Conservation (phyloP, 1,284 basidiomycete genomes). For the Trametes sp. region DNA sequence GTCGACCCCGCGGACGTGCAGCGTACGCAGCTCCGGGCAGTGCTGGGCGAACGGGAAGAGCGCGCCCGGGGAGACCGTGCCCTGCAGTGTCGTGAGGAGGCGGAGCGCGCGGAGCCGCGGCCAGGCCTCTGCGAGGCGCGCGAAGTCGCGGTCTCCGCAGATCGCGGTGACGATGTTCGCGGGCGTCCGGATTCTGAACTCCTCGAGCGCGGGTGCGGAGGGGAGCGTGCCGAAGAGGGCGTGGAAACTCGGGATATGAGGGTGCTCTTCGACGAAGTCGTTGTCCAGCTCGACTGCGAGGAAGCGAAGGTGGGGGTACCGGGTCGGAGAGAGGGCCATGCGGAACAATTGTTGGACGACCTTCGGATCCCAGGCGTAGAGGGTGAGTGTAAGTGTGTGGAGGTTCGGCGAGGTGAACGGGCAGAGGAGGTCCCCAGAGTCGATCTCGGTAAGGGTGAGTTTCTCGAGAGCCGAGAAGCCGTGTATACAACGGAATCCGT, state of each 20-base stretch:
- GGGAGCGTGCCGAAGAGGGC: not conserved
- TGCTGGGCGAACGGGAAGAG: constrained; percentile 1
- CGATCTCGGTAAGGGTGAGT: not conserved
- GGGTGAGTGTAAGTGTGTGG: not conserved
- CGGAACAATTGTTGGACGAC: not conserved
- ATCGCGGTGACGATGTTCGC: not conserved
- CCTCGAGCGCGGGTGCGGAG: not conserved
- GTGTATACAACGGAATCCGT: not conserved
- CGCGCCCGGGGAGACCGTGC: not conserved
- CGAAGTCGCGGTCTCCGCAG: not conserved
- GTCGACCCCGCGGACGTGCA: not conserved
- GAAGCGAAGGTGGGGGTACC: not conserved
- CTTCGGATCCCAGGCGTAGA: not conserved
- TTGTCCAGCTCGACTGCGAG: not conserved
- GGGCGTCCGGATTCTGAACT: not conserved
- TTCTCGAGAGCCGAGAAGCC: not conserved
- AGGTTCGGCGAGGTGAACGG: not conserved
- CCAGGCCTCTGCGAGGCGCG: not conserved
- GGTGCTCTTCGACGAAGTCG: not conserved
- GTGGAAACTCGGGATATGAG: not conserved
- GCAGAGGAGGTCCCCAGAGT: too few relatives aligned
- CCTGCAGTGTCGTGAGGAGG: not conserved
- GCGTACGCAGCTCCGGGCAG: constrained; percentile 7
- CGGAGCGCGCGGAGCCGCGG: not conserved
- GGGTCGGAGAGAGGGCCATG: not conserved